Evolutionary conservation across 1,284 basidiomycete genomes (phyloP), one percentile per base, ranked within the genome.

Genomic region (Rhodotorula sp.): DNA sequence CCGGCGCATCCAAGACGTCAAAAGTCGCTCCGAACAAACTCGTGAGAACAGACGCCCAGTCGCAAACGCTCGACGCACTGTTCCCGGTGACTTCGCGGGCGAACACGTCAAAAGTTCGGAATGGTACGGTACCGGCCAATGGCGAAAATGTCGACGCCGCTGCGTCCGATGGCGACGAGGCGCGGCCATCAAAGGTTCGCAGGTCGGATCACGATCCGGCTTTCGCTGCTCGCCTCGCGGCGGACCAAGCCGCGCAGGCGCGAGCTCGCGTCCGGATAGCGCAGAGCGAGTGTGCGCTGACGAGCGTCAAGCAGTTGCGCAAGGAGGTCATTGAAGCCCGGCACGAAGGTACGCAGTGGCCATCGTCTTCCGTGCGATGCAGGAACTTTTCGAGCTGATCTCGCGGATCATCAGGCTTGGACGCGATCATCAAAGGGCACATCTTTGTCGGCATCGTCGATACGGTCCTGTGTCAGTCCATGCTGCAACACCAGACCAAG

Each of bases 401-500:
- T 20, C 31, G 39, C 47, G 29, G 21, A 0, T 1, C 3, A 21
- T 5, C 56, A 95, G 94, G 88, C 54, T 83, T 97, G 23, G 87
- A 87, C 0, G 91, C 94, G 76, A 90, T 98, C 52, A 80, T 99
- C 49, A 86, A 89, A 73, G 90, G 92, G 58, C 93, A 97, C 79
- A 91, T 88, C 0, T 97, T 97, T 79, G 94, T 99, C 48, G 96
- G 96, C 1, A 88, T 98, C 34, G 92, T 95, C 7, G 94, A 97
- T 80, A 81, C 89, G 14, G 81, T 86, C 26, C 85, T 87, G 52
- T 90, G 88, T 72, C 83, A 93, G 3, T 91, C 93, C 3, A 83
- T 98, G 46, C 84, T 99, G 1, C 97, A 99, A 80, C 88, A 94
- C 81, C 87, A 87, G 47, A 97, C 93, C 0, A 90, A 91, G 76